Conservation (phyloP, 1,284 basidiomycete genomes). For the Retiboletus flavoniger region DNA sequence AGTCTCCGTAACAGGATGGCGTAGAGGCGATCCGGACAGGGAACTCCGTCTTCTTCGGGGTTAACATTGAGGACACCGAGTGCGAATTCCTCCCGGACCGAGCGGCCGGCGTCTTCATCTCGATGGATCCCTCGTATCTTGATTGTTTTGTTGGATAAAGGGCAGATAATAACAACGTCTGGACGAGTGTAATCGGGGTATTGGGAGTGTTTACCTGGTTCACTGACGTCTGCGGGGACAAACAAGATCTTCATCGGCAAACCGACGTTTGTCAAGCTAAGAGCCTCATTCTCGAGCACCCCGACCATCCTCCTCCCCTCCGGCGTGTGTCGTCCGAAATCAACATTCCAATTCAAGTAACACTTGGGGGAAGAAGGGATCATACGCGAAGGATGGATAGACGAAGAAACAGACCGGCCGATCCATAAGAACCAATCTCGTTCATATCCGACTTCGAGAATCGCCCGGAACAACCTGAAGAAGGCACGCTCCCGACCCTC, state of each 20-base stretch:
- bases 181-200: neutral
- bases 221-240: neutral
- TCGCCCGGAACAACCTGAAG: conserved; percentile 8
- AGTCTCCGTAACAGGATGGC: neutral
- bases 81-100: neutral
- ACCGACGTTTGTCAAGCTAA: neutral
- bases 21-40: neutral
- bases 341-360: neutral
- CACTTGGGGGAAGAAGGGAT: conserved; percentile 14
- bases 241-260: neutral
- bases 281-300: neutral
- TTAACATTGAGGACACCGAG: neutral
- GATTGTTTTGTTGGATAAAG: neutral
- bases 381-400: conserved; percentile 1
- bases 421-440: conserved; percentile 10
- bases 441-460: conserved; percentile 3
- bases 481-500: conserved; percentile 15
- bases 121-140: neutral
- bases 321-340: neutral
- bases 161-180: neutral
- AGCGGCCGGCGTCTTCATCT: neutral
- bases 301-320: neutral
- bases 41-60: neutral
- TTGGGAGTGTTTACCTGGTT: neutral
- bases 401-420: neutral